A percentile compares a stretch with the other conserved stretches of the same genome.
These are phyloP conservation scores for Hymenoscyphus albidus DNA, from an alignment of 2,329 filamentous ascomycete genomes.

Conservation along the genomic window DNA sequence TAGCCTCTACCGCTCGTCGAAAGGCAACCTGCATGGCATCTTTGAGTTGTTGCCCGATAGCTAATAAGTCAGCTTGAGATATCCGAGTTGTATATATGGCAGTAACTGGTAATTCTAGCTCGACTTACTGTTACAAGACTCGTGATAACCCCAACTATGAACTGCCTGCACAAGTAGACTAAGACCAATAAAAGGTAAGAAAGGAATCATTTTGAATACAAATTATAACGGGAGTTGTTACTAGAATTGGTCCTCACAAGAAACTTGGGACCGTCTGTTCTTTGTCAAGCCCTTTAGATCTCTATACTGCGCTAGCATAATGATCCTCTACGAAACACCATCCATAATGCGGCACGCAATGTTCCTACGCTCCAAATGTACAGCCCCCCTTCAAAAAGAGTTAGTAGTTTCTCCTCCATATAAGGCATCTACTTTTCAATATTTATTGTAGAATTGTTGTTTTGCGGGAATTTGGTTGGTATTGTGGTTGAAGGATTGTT, in stretches of 20 bases:
- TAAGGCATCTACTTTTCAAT: not conserved
- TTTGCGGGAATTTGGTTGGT: not conserved
- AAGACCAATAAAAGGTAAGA: not conserved
- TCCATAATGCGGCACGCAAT: too few relatives aligned
- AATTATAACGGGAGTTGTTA: not conserved
- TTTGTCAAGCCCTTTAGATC: not conserved
- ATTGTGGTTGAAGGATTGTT: not conserved
- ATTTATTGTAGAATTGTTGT: not conserved
- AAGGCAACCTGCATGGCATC: not conserved
- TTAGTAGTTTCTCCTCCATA: not conserved
- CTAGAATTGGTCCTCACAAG: not conserved
- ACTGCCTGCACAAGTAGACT: not conserved
- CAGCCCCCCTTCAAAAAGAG: not conserved
- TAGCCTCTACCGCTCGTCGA: not conserved
- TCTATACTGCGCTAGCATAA: too few relatives aligned
- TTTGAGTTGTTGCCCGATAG: not conserved
- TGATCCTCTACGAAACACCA: too few relatives aligned
- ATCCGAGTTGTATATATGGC: not conserved
- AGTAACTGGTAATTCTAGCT: too few relatives aligned
- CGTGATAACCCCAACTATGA: not conserved
- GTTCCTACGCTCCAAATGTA: not conserved
- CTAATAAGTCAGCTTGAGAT: not conserved
- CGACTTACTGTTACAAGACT: not conserved
- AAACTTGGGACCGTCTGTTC: not conserved
- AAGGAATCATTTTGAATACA: not conserved